Evolutionary conservation across 805 yeast genomes (phyloP), one percentile per base, ranked within the genome.

Genomic region (Debaryomyces hansenii): DNA sequence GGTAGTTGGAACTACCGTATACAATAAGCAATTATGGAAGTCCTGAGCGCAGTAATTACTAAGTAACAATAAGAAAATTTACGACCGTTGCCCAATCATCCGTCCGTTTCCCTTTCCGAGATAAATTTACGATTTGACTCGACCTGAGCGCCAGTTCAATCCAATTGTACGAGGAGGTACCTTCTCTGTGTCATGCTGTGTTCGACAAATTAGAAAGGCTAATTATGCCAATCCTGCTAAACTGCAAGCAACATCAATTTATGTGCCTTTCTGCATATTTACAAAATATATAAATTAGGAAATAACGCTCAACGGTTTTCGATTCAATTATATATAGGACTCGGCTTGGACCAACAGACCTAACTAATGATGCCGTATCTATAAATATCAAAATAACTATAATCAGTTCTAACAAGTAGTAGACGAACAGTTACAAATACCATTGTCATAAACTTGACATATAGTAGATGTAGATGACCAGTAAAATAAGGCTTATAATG

Each of bases 381-480:
- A 31, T 9, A 14, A 4, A 31, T 31, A 31, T 14, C 14, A 14
- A 31, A 31, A 24, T 24, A 24, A 24, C 10, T 24, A 9, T 14
- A 11, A 6, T 14, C 4, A 35, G 38, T 35, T 35, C n/a, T 15
- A 11, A 24, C 20, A 35, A 11, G 24, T 15, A 18, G n/a, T 16
- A 24, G 38, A 15, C 31, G 10, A 14, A 37, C 31, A 10, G 14
- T 11, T 37, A 37, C 16, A 11, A 21, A 37, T 15, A 18, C n/a
- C 9, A 37, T 20, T 37, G 31, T 21, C 20, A 18, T 21, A 21
- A 15, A 11, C 39, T 37, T n/a, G 42, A 14, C 14, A 39, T 21
- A 41, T 31, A 31, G 37, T 41, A 31, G 10, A 52, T 47, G 38
- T 56, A 55, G 21, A 45, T 32, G 9, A 50, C 50, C 64, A 60